A percentile compares a stretch with the other conserved stretches of the same genome.
These are phyloP conservation scores for Scutellaria minor DNA, from an alignment of 257 asterid genomes.

Conservation along the genomic window DNA sequence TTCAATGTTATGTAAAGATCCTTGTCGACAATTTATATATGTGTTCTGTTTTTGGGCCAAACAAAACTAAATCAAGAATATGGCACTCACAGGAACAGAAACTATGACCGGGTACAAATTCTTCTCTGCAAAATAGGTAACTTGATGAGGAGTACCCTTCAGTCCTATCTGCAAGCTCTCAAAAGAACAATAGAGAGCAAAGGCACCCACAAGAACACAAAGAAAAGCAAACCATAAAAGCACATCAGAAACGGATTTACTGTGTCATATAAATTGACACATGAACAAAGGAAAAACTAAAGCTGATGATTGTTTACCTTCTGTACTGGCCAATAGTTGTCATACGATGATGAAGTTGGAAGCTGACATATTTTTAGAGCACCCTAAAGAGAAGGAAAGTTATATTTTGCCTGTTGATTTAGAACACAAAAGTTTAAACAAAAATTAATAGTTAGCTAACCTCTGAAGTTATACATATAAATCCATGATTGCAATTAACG, in stretches of 20 bases:
- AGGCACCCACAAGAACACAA: conserved; percentile 19
- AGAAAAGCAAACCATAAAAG: conserved; percentile 28
- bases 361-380: conserved; percentile 94
- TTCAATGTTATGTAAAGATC: neutral
- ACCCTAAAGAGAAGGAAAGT: conserved; percentile 60
- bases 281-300: conserved; percentile 19
- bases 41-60: neutral
- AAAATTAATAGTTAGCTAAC: conserved; percentile 46
- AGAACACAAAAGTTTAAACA: conserved; percentile 3
- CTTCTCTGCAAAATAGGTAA: conserved; percentile 93
- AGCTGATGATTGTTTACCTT: conserved; percentile 53
- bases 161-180: conserved; percentile 66
- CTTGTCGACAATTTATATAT: neutral
- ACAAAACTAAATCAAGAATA: conserved; percentile 16
- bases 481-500: conserved; percentile 94
- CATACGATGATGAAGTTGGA: conserved; percentile 68
- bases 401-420: conserved; percentile 8
- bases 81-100: conserved; percentile 81
- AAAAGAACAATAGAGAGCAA: conserved; percentile 23
- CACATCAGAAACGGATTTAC: conserved; percentile 23
- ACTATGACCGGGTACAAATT: conserved; percentile 89
- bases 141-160: conserved; percentile 98
- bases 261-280: conserved; percentile 23
- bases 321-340: conserved; percentile 95
- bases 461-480: conserved; percentile 84